phyloP scores from a whole-genome alignment of 306 rosid genomes.

The Argentina anserina region DNA sequence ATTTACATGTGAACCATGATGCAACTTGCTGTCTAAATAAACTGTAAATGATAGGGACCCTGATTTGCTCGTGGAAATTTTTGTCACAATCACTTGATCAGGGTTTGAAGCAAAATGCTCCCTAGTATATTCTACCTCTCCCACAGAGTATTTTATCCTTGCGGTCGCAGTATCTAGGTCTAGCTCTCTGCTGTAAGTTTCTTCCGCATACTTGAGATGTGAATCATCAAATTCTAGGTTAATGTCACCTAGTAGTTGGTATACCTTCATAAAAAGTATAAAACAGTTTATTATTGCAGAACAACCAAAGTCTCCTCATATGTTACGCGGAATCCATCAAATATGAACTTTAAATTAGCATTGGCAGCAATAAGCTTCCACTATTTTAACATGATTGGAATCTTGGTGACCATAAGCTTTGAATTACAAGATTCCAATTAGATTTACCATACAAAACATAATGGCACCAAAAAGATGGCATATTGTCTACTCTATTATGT shows the following conservation, averaged over 20 bases:
- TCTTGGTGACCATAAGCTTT: not conserved
- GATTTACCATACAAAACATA: not conserved
- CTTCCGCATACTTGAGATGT: conserved; percentile 52
- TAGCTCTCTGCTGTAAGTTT: conserved; percentile 65
- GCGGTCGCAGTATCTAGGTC: conserved; percentile 76
- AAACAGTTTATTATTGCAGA: not conserved
- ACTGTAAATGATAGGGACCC: conserved; percentile 65
- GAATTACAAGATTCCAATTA: not conserved
- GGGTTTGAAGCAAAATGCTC: conserved; percentile 80
- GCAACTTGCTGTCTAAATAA: conserved; percentile 69
- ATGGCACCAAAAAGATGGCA: not conserved
- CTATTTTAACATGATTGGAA: not conserved
- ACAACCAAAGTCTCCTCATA: not conserved
- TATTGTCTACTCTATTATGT: not conserved
- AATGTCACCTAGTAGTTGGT: conserved; percentile 83
- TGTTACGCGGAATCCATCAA: not conserved
- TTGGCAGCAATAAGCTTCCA: not conserved
- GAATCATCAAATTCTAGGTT: conserved; percentile 73
- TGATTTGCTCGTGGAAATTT: conserved; percentile 69
- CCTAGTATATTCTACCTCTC: conserved; percentile 68
- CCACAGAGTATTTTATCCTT: conserved; percentile 61
- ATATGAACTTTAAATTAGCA: not conserved
- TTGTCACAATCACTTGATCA: conserved; percentile 72
- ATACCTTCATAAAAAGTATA: conserved; percentile 14
- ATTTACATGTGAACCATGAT: conserved; percentile 38